Conservation (phyloP, 148 eudicot genomes). For the Silene conica region DNA sequence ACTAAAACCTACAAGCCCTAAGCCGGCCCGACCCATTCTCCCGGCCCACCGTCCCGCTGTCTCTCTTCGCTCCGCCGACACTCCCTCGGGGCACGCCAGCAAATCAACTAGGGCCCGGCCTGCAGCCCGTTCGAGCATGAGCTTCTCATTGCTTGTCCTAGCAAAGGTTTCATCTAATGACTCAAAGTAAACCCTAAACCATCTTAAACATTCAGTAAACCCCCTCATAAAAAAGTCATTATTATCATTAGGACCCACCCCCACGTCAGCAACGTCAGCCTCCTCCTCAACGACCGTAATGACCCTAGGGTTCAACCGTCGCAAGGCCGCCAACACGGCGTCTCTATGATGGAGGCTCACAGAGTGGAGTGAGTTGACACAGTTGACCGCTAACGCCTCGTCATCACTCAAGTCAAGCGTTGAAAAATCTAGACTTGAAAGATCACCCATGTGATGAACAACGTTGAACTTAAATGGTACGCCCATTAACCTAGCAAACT, state of each 20-base stretch:
- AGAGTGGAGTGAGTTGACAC: slow-evolving; percentile 61
- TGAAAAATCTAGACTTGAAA: slow-evolving; percentile 44
- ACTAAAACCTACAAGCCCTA: slow-evolving; percentile 44
- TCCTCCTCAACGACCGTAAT: slow-evolving; percentile 85
- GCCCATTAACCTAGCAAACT: slow-evolving; percentile 90
- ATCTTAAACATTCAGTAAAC: slow-evolving; percentile 66
- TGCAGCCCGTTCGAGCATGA: slow-evolving; percentile 79
- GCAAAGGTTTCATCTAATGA: slow-evolving; percentile 70
- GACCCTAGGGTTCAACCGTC: slow-evolving; percentile 58
- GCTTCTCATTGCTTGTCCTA: slow-evolving; percentile 71
- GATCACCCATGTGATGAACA: slow-evolving; percentile 59
- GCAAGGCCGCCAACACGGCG: slow-evolving; percentile 39
- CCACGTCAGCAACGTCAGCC: slow-evolving; percentile 61
- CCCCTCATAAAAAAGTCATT: slow-evolving; percentile 60
- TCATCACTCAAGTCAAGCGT: slow-evolving; percentile 50
- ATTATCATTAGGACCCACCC: slow-evolving; percentile 26
- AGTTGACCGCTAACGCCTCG: slow-evolving; percentile 75
- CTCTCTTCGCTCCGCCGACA: slow-evolving; percentile 76
- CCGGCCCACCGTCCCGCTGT: slow-evolving; percentile 55
- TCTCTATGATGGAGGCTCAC: slow-evolving; percentile 47
- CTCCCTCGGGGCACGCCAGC: slow-evolving; percentile 59
- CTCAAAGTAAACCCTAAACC: slow-evolving; percentile 91
- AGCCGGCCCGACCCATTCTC: slow-evolving; percentile 56
- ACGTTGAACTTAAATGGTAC: slow-evolving; percentile 75
- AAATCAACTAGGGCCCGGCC: slow-evolving; percentile 79